phyloP scores from a whole-genome alignment of 1,139 yeast genomes.

The Suzukiozyma palmioleophila region DNA sequence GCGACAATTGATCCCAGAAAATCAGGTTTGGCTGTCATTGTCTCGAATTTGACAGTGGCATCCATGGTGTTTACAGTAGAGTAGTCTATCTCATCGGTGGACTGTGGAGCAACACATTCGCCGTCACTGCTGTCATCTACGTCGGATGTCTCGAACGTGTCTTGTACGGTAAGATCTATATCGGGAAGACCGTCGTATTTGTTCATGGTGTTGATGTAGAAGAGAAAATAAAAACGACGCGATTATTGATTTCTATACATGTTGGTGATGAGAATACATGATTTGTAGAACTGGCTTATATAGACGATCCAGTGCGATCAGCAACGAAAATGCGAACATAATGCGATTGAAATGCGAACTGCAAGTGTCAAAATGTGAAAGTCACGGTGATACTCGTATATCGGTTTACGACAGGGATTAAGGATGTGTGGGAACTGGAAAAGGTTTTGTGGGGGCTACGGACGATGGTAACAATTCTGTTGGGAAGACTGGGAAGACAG shows the following conservation, averaged over 20 bases:
- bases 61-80: neutral
- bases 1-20: constrained; percentile 33
- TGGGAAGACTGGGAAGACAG: too few relatives aligned
- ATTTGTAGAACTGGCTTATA: neutral
- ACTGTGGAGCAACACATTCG: constrained; percentile 19
- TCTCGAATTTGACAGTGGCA: constrained; percentile 8
- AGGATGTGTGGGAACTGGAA: too few relatives aligned
- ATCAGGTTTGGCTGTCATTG: constrained; percentile 19
- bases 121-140: constrained; percentile 27
- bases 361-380: too few relatives aligned
- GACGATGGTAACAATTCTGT: too few relatives aligned
- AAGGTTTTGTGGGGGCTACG: too few relatives aligned
- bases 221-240: neutral
- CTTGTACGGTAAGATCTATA: constrained; percentile 26
- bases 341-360: too few relatives aligned
- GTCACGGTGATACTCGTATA: too few relatives aligned
- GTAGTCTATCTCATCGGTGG: constrained; percentile 8
- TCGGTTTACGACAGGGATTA: too few relatives aligned
- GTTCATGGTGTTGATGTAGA: constrained; percentile 7
- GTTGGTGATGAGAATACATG: neutral
- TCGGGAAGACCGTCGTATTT: constrained; percentile 25
- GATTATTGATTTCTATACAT: neutral
- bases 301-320: neutral
- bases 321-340: neutral
- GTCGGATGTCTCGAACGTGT: constrained; percentile 50